Conservation (phyloP, 2,329 filamentous ascomycete genomes). For the Aspergillus puulaauensis region DNA sequence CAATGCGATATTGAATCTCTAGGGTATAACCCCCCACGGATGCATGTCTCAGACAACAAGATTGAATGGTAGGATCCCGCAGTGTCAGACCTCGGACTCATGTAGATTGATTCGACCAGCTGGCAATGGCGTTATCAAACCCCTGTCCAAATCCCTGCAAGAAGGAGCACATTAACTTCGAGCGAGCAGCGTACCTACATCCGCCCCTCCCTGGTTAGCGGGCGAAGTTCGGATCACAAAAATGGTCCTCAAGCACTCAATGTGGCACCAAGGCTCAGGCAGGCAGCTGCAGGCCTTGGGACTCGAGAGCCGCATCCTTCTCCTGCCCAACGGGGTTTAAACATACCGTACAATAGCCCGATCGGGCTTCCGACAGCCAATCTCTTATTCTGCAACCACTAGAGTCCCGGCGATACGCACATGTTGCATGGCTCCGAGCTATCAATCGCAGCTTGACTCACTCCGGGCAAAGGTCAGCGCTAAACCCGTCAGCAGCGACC, state of each 20-base stretch:
- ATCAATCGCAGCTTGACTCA: background rate
- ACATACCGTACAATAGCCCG: background rate
- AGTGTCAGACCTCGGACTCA: conserved; percentile 1
- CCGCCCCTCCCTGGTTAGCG: conserved; percentile 3
- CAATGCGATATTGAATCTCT: too few relatives aligned
- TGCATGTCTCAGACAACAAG: conserved; percentile 6
- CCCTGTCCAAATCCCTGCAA: conserved; percentile 4
- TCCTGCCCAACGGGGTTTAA: background rate
- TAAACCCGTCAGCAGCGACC: background rate
- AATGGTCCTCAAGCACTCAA: background rate
- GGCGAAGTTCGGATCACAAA: background rate
- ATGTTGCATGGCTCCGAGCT: background rate
- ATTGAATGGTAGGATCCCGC: background rate
- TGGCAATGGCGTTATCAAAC: conserved; percentile 12
- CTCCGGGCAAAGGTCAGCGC: background rate
- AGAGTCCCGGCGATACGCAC: background rate
- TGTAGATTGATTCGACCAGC: conserved; percentile 8
- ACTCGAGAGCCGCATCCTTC: conserved; percentile 1
- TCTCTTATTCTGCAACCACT: background rate
- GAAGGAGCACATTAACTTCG: background rate
- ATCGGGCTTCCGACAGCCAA: background rate
- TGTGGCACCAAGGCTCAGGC: too few relatives aligned
- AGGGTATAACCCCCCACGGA: background rate
- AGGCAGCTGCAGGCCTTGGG: background rate
- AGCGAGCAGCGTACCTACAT: background rate